Percentiles rank a stretch among this genome's conserved stretches.
phyloP scores from a whole-genome alignment of 306 rosid genomes.

The Potentilla sterilis region DNA sequence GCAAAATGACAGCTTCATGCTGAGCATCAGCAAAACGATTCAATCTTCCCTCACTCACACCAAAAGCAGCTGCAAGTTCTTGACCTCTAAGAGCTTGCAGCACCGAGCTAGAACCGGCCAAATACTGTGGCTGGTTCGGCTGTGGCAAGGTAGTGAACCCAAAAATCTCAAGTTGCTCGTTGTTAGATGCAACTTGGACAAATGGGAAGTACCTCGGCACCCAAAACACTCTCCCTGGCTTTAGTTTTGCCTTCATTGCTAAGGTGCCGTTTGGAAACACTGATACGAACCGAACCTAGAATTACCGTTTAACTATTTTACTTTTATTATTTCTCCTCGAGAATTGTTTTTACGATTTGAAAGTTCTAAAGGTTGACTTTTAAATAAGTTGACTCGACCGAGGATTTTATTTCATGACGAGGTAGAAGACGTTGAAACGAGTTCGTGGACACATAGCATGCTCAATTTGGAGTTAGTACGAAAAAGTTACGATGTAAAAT shows the following conservation, averaged over 20 bases:
- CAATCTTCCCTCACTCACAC: slow-evolving; percentile 46
- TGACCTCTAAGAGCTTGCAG: slow-evolving; percentile 49
- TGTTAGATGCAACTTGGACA: slow-evolving; percentile 66
- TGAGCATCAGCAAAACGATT: slow-evolving; percentile 37
- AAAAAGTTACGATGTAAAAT: no score
- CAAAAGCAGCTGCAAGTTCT: slow-evolving; percentile 65
- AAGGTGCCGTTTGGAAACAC: slow-evolving; percentile 71
- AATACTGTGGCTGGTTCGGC: slow-evolving; percentile 48
- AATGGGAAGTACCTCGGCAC: slow-evolving; percentile 66
- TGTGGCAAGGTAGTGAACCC: neutral
- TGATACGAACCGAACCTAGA: no score
- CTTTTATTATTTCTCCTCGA: no score
- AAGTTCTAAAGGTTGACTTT: no score
- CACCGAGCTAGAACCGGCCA: slow-evolving; percentile 66
- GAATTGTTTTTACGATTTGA: no score
- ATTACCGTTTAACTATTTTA: no score
- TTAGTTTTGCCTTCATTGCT: slow-evolving; percentile 55
- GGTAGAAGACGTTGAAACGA: no score
- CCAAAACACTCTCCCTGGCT: slow-evolving; percentile 70
- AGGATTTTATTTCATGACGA: no score
- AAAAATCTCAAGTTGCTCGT: slow-evolving; percentile 26
- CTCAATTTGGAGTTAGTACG: no score
- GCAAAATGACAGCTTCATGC: slow-evolving; percentile 48
- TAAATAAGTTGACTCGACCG: no score
- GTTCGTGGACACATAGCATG: no score